Evolutionary conservation across 331 rosid species (phyloP).

Genomic region (Quercus phellos): DNA sequence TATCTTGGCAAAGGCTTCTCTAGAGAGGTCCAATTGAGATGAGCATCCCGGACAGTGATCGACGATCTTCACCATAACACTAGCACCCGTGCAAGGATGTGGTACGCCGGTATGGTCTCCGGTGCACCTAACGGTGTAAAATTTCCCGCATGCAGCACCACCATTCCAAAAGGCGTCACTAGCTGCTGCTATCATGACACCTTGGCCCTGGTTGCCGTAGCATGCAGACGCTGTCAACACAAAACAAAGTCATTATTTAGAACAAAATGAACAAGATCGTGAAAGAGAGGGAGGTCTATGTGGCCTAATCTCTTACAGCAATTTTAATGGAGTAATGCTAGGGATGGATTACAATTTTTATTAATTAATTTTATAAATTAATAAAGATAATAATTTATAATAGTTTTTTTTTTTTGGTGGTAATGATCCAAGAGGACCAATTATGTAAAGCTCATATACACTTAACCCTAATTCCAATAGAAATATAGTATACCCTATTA

Average conservation of each 20-base stretch:
- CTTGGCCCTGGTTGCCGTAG: conserved; percentile 23
- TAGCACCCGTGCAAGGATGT: neutral
- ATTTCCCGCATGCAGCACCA: conserved; percentile 37
- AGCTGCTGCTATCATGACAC: conserved; percentile 42
- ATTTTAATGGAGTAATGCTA: too few relatives aligned
- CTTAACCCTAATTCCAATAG: too few relatives aligned
- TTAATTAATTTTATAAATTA: too few relatives aligned
- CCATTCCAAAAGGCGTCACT: conserved; percentile 21
- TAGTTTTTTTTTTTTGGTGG: too few relatives aligned
- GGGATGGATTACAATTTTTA: too few relatives aligned
- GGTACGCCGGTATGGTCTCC: neutral
- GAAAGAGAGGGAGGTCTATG: too few relatives aligned
- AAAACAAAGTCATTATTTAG: neutral
- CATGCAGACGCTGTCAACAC: conserved; percentile 39
- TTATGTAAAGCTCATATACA: too few relatives aligned
- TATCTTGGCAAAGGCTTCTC: conserved; percentile 14
- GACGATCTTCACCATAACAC: conserved; percentile 37
- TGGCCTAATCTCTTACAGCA: too few relatives aligned
- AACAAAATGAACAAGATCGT: too few relatives aligned
- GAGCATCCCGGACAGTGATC: conserved; percentile 29
- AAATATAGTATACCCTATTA: too few relatives aligned
- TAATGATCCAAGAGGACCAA: too few relatives aligned
- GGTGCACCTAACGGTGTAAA: conserved; percentile 26
- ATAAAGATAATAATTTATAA: too few relatives aligned
- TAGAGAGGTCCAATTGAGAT: conserved; percentile 15